phyloP scores from a whole-genome alignment of 2,329 filamentous ascomycete species.

The Pseudopyricularia javanii region DNA sequence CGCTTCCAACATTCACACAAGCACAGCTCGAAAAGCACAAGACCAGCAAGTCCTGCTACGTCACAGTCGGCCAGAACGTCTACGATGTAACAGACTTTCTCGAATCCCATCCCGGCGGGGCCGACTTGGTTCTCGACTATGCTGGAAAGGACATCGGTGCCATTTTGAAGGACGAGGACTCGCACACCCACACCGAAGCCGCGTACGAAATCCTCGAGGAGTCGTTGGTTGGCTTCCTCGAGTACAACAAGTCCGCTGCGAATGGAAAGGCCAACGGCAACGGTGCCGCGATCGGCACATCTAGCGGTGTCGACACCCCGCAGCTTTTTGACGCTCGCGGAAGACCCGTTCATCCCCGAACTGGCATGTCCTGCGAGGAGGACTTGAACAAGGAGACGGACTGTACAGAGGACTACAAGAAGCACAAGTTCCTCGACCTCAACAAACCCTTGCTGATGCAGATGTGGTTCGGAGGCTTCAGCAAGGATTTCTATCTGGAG shows the following conservation, averaged over 20 bases:
- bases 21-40: conserved; percentile 76
- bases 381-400: conserved; percentile 85
- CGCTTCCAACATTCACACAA: conserved; percentile 69
- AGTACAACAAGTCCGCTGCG: conserved; percentile 35
- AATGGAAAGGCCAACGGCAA: conserved; percentile 21
- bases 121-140: conserved; percentile 79
- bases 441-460: conserved; percentile 75
- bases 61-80: conserved; percentile 79
- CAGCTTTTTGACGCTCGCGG: conserved; percentile 15
- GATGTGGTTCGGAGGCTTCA: conserved; percentile 78
- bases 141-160: conserved; percentile 74
- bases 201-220: conserved; percentile 96
- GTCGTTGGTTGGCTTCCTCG: conserved; percentile 69
- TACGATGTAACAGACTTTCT: conserved; percentile 93
- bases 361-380: conserved; percentile 80
- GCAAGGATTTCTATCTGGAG: conserved; percentile 91
- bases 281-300: conserved; percentile 19
- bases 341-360: conserved; percentile 42
- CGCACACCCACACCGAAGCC: conserved; percentile 77
- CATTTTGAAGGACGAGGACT: conserved; percentile 72
- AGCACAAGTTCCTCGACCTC: conserved; percentile 88
- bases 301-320: conserved; percentile 22
- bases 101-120: conserved; percentile 80
- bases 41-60: conserved; percentile 75
- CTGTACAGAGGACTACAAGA: conserved; percentile 61